Conservation (phyloP, 345 rosid species). For the Lenwebbia sp. region DNA sequence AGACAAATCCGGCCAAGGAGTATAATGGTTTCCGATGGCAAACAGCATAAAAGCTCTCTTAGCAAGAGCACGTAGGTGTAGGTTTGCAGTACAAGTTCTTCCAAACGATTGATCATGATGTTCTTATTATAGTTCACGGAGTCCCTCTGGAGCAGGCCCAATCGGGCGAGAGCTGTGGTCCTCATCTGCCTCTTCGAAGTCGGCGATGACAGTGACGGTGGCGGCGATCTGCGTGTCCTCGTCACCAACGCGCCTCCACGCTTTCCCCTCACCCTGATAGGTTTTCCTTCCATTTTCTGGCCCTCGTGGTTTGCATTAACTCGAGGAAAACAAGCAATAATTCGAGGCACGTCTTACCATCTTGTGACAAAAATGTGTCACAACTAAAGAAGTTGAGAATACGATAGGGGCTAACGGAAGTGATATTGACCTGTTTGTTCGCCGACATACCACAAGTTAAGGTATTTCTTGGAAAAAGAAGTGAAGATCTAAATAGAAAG, state of each 20-base stretch:
- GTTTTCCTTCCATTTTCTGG: not conserved
- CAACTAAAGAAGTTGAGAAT: too few relatives aligned
- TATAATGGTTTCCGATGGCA: too few relatives aligned
- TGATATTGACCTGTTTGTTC: too few relatives aligned
- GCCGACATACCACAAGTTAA: too few relatives aligned
- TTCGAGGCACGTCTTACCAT: too few relatives aligned
- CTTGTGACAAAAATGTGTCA: too few relatives aligned
- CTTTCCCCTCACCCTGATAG: slow-evolving; percentile 15
- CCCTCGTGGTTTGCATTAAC: too few relatives aligned
- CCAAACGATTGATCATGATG: not conserved
- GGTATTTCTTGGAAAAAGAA: too few relatives aligned
- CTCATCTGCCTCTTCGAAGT: slow-evolving; percentile 42
- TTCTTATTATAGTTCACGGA: not conserved
- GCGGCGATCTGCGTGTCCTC: not conserved
- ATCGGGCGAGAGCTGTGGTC: slow-evolving; percentile 26
- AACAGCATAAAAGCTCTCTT: too few relatives aligned
- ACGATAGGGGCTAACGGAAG: too few relatives aligned
- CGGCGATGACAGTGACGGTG: slow-evolving; percentile 2
- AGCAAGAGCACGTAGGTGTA: not conserved
- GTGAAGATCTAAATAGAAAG: not conserved
- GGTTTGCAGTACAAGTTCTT: not conserved
- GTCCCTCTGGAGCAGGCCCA: not conserved
- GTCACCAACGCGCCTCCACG: slow-evolving; percentile 3
- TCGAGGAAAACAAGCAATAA: too few relatives aligned
- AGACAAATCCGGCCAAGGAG: too few relatives aligned